phyloP scores from a whole-genome alignment of 2,329 filamentous ascomycete species.

The Aspergillus fumigatus region DNA sequence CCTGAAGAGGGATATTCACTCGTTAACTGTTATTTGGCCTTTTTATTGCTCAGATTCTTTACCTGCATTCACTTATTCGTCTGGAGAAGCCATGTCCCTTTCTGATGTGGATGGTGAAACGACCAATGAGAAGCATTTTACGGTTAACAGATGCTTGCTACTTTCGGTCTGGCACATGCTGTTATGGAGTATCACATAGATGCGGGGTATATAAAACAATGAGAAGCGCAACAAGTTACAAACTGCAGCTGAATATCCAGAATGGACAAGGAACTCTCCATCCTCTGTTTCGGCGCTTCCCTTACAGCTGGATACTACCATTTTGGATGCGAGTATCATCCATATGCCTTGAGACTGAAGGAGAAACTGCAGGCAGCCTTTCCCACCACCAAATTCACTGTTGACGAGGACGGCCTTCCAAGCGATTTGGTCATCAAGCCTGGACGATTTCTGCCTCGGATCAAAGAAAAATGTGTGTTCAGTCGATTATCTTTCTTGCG shows the following conservation, averaged over 20 bases:
- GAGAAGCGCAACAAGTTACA: no score
- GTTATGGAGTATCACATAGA: no score
- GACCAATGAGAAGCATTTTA: no score
- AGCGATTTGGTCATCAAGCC: conserved; percentile 47
- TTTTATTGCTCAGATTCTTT: no score
- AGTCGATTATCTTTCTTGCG: background rate
- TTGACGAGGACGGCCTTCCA: conserved; percentile 47
- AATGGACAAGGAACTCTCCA: conserved; percentile 19
- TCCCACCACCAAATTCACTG: conserved; percentile 38
- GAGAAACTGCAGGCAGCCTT: conserved; percentile 47
- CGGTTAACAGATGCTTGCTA: no score
- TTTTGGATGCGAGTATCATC: conserved; percentile 43
- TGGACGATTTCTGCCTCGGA: conserved; percentile 29
- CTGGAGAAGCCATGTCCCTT: no score
- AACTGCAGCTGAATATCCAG: background rate
- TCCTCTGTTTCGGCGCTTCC: conserved; percentile 63
- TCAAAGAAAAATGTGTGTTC: conserved; percentile 22
- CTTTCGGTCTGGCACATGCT: no score
- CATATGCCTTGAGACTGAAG: conserved; percentile 51
- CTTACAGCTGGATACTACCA: conserved; percentile 55
- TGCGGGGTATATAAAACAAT: no score
- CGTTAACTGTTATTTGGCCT: no score
- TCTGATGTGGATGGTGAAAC: no score
- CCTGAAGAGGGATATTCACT: no score
- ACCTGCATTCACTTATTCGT: no score